Evolutionary conservation across 305 asterid genomes (phyloP).

Genomic region (Solanum hybrid): DNA sequence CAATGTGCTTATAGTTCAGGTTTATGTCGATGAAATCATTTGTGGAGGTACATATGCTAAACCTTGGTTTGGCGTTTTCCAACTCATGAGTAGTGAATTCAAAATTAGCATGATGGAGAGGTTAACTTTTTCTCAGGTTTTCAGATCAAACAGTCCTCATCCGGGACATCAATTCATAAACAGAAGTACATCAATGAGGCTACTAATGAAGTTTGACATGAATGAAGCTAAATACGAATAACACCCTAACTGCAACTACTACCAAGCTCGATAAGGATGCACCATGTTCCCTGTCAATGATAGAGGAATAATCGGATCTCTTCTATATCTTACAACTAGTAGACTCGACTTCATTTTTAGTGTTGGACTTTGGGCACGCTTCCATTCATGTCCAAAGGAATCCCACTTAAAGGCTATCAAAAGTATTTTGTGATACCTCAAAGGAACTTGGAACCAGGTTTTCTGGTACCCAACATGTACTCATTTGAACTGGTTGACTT

Average conservation of each 20-base stretch:
- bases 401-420: not conserved
- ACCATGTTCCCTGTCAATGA: not conserved
- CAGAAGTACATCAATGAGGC: not conserved
- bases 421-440: not conserved
- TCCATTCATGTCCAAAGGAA: not conserved
- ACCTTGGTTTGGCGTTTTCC: no score
- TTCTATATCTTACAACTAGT: not conserved
- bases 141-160: not conserved
- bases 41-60: not conserved
- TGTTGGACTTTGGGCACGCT: not conserved
- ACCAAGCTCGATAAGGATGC: not conserved
- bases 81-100: no score
- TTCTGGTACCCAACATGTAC: not conserved
- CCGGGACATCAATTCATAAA: no score
- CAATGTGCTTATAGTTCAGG: not conserved
- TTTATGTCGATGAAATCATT: not conserved
- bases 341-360: not conserved
- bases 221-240: not conserved
- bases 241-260: not conserved
- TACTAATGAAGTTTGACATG: not conserved
- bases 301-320: not conserved
- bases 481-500: not conserved
- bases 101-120: no score
- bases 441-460: not conserved
- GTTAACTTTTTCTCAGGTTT: no score